These are phyloP conservation scores for Prunus mongolica DNA, from an alignment of 306 rosid genomes.

Conservation along the genomic window DNA sequence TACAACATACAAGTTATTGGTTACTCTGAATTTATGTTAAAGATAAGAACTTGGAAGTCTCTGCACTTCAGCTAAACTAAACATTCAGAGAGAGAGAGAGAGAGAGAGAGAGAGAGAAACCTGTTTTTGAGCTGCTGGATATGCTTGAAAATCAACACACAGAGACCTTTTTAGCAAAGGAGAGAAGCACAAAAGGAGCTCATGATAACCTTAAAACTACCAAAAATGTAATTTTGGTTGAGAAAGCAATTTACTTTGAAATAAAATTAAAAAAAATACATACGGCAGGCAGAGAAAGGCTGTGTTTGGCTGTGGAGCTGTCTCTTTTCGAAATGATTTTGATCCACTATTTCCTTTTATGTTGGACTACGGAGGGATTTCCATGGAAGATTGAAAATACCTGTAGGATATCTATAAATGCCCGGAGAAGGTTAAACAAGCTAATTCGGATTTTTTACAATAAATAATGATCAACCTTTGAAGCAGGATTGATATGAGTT, in stretches of 20 bases:
- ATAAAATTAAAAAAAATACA: not conserved
- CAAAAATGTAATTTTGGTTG: constrained; percentile 22
- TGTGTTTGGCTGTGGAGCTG: constrained; percentile 14
- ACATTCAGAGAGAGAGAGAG: constrained; percentile 17
- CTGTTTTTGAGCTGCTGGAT: constrained; percentile 36
- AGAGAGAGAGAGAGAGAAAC: constrained; percentile 29
- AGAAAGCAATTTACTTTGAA: constrained; percentile 25
- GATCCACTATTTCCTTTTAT: constrained; percentile 18
- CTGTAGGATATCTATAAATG: no score
- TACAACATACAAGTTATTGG: no score
- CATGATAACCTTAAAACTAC: constrained; percentile 32
- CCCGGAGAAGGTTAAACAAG: no score
- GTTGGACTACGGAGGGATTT: constrained; percentile 22
- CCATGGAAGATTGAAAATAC: constrained; percentile 27
- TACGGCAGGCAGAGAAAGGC: constrained; percentile 3
- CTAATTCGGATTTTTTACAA: no score
- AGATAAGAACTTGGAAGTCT: constrained; percentile 3
- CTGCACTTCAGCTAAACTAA: constrained; percentile 11
- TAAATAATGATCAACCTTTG: no score
- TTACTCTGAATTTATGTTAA: not conserved
- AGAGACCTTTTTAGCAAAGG: constrained; percentile 28
- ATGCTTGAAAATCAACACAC: constrained; percentile 21
- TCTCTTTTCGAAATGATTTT: constrained; percentile 19
- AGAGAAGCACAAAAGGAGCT: constrained; percentile 21
- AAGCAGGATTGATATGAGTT: no score